Conservation (phyloP, 441 rosid species). For the Adansonia grandidieri region DNA sequence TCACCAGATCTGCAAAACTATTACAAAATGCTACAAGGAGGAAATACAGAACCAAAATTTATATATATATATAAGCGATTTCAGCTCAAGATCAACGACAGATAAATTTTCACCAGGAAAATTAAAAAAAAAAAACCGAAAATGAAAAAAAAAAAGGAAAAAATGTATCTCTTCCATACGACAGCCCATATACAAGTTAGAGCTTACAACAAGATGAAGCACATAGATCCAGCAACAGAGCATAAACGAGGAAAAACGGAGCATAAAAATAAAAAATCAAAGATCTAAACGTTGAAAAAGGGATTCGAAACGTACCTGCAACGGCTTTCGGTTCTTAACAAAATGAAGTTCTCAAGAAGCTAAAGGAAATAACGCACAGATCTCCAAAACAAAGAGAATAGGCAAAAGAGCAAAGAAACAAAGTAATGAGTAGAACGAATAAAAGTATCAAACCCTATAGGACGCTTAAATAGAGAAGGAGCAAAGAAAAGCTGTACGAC, state of each 20-base stretch:
- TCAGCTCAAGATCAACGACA: slow-evolving; percentile 3
- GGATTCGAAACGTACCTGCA: slow-evolving; percentile 48
- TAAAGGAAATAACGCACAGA: slow-evolving; percentile 39
- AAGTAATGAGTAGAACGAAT: slow-evolving; percentile 28
- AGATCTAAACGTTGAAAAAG: slow-evolving; percentile 18
- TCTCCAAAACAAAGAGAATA: slow-evolving; percentile 40
- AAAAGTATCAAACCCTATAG: slow-evolving; percentile 10
- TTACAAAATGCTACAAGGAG: not conserved
- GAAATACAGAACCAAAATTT: not conserved
- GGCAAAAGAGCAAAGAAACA: slow-evolving; percentile 6
- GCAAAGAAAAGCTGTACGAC: slow-evolving; percentile 31
- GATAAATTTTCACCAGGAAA: not conserved
- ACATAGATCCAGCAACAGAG: slow-evolving; percentile 29
- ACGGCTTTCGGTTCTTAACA: slow-evolving; percentile 17
- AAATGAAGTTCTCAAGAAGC: slow-evolving; percentile 21
- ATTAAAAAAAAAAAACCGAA: not conserved
- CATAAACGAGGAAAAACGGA: slow-evolving; percentile 6
- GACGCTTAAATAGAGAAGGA: slow-evolving; percentile 32
- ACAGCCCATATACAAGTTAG: not conserved
- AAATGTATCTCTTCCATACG: not conserved
- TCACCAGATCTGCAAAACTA: slow-evolving; percentile 14
- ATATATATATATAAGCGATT: not conserved
- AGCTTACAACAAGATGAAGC: not conserved
- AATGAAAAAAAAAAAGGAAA: not conserved
- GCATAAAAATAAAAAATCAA: slow-evolving; percentile 11